Base-by-base conservation (phyloP, 306 rosid genomes). In the Dryas alaskensis region DNA sequence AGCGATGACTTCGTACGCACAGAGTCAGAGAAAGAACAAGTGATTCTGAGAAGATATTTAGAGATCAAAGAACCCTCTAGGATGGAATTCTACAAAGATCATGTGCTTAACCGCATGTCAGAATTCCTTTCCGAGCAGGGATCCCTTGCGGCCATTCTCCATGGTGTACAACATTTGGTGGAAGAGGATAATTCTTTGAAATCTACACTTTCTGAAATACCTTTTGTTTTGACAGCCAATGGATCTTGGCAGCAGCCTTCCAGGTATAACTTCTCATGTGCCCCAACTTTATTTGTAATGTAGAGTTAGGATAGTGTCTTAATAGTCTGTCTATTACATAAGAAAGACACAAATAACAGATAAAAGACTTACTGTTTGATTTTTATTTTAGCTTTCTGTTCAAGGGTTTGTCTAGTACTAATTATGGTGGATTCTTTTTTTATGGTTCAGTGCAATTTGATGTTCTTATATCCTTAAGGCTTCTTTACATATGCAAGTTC, bases 161-260 rank as follows among this genome's bases (percentile, higher is more conserved):
- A 71, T 71, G 98, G 90, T 13, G 79, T 93, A 71, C 87, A 84
- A 67, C 79, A 80, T 85, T 87, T 93, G 80, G 84, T 87, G 75
- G 83, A 86, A 78, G 96, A 86, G 76, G 94, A 93, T 75, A 69
- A 66, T 74, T 82, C 96, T 37, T 80, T 89, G 68, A 88, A 84
- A 75, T 80, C 90, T 77, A 79, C 80, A 70, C 82, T 93, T 73
- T 89, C 94, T 14, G 75, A 78, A 67, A 83, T 81, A 63, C 86
- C 89, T 51, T 93, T 93, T 78, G 97, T 93, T 77, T 78, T 86
- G 84, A 88, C 98, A 70, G 96, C 96, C 69, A 77, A 91, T 87
- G 98, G 98, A 74, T 89, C 97, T 75, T 91, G 97, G 97, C 86
- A 87, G 78, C 91, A 83, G 74, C 97, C 98, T 47, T 86, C 91